Evolutionary conservation across 192 early-diverging fungal genomes (phyloP).

Genomic region (Hyaloraphidium curvatum): DNA sequence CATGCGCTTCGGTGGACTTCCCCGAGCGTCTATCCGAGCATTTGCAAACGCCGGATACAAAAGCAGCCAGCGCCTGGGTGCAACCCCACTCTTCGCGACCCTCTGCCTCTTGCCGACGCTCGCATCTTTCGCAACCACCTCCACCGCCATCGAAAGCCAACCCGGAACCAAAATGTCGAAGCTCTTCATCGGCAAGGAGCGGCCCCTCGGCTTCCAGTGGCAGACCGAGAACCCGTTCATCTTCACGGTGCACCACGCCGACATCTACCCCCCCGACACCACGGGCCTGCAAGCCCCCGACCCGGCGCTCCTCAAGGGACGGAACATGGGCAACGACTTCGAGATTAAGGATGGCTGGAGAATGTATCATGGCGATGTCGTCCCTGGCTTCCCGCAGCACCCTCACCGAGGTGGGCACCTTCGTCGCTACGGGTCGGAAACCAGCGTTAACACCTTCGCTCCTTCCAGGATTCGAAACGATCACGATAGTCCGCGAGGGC

Average conservation of each 20-base stretch:
- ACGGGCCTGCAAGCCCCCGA: too few relatives aligned
- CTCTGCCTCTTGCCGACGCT: too few relatives aligned
- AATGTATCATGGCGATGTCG: conserved; percentile 13
- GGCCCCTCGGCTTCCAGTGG: too few relatives aligned
- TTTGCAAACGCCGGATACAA: too few relatives aligned
- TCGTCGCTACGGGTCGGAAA: not conserved
- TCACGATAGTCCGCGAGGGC: conserved; percentile 40
- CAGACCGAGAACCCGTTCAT: conserved; percentile 19
- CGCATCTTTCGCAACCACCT: too few relatives aligned
- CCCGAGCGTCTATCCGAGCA: too few relatives aligned
- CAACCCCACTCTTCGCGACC: too few relatives aligned
- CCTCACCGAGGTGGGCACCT: not conserved
- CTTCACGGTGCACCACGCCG: conserved; percentile 16
- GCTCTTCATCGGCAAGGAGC: too few relatives aligned
- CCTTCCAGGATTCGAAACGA: conserved; percentile 30
- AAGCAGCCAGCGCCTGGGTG: too few relatives aligned
- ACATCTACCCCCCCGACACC: conserved; percentile 15
- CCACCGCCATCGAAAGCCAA: too few relatives aligned
- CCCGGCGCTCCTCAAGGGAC: not conserved
- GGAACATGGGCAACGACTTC: conserved; percentile 1
- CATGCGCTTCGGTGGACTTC: too few relatives aligned
- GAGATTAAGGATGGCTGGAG: conserved; percentile 3
- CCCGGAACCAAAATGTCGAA: too few relatives aligned
- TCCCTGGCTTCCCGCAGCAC: conserved; percentile 15
- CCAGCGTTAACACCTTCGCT: not conserved